A percentile compares a stretch with the other conserved stretches of the same genome.
Conservation (phyloP, 164 flowering plant species). For the Warburgia ugandensis region DNA sequence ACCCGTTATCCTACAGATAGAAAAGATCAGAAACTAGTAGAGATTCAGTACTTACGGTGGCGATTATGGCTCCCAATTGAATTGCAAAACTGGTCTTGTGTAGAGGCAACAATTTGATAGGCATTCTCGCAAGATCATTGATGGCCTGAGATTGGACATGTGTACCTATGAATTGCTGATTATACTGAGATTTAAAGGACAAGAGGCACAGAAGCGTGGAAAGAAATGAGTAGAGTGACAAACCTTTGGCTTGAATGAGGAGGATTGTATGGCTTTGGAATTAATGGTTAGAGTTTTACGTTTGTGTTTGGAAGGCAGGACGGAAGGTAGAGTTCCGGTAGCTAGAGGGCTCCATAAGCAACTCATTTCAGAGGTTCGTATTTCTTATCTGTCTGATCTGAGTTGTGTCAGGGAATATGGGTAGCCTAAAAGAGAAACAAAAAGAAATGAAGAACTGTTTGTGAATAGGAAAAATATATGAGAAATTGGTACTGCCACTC, state of each 20-base stretch:
- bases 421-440: too few relatives aligned
- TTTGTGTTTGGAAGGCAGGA: slow-evolving; percentile 12
- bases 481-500: too few relatives aligned
- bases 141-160: slow-evolving; percentile 14
- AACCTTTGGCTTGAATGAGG: slow-evolving; percentile 22
- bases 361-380: slow-evolving; percentile 30
- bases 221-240: neutral
- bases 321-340: slow-evolving; percentile 38
- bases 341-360: slow-evolving; percentile 24
- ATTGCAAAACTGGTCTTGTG: slow-evolving; percentile 29
- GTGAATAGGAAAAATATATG: too few relatives aligned
- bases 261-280: slow-evolving; percentile 16
- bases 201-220: neutral
- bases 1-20: neutral
- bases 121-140: slow-evolving; percentile 7
- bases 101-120: slow-evolving; percentile 5
- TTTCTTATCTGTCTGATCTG: too few relatives aligned
- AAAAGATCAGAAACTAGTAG: too few relatives aligned
- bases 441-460: too few relatives aligned
- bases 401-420: too few relatives aligned
- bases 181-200: neutral
- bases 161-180: neutral
- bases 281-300: slow-evolving; percentile 17
- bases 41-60: slow-evolving; percentile 32
- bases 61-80: slow-evolving; percentile 49